Percentiles rank a stretch among this genome's conserved stretches.
Evolutionary conservation across 352 stramenopile genomes (phyloP).

Genomic region (Pythium sp.): DNA sequence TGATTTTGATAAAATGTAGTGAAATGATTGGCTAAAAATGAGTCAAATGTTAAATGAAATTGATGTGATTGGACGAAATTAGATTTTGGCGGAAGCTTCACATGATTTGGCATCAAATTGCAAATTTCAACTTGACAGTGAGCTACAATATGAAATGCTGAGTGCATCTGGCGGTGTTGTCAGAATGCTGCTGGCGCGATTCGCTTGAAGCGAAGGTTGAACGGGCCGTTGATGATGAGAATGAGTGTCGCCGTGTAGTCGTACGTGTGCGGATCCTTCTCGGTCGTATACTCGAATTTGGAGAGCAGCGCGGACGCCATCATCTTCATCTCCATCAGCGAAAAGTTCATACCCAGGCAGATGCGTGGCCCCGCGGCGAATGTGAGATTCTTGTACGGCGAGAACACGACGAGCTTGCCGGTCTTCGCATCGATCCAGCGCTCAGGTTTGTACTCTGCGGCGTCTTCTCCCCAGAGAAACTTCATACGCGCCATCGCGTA

Average conservation of each 20-base stretch:
- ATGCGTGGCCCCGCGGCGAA: slow-evolving; percentile 44
- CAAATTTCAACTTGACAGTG: too few relatives aligned
- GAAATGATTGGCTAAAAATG: too few relatives aligned
- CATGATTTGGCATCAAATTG: too few relatives aligned
- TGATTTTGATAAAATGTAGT: too few relatives aligned
- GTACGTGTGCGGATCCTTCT: slow-evolving; percentile 10
- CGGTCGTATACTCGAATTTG: slow-evolving; percentile 20
- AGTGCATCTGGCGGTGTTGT: not conserved
- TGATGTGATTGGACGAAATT: too few relatives aligned
- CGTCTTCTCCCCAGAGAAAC: slow-evolving; percentile 37
- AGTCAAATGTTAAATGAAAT: too few relatives aligned
- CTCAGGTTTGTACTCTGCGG: slow-evolving; percentile 39
- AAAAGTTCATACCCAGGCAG: slow-evolving; percentile 34
- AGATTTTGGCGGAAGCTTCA: too few relatives aligned
- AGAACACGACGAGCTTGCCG: slow-evolving; percentile 19
- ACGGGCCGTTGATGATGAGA: slow-evolving; percentile 1
- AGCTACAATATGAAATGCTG: too few relatives aligned
- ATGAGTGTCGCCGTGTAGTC: slow-evolving; percentile 19
- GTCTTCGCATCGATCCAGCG: slow-evolving; percentile 35
- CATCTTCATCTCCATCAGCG: slow-evolving; percentile 39
- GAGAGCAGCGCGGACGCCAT: slow-evolving; percentile 20
- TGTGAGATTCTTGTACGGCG: slow-evolving; percentile 36
- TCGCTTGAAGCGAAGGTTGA: not conserved
- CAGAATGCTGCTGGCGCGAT: not conserved
- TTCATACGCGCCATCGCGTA: slow-evolving; percentile 44